phyloP scores from a whole-genome alignment of 306 rosid genomes.

The barrel medic (Medicago truncatula) region DNA sequence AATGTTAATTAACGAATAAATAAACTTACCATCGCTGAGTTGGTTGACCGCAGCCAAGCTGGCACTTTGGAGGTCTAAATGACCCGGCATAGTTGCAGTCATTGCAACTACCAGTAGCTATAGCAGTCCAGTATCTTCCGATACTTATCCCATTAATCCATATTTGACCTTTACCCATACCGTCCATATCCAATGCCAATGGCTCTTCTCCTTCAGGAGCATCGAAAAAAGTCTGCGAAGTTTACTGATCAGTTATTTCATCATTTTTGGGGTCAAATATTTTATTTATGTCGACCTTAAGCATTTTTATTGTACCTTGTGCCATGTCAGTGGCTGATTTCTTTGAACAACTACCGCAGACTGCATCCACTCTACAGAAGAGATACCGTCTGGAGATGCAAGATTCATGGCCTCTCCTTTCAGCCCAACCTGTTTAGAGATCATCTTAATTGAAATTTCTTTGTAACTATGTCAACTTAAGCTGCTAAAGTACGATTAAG shows the following conservation, averaged over 20 bases:
- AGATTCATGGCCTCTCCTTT: conserved; percentile 98
- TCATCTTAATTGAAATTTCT: conserved; percentile 31
- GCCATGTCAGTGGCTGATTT: conserved; percentile 95
- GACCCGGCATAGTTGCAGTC: conserved; percentile 76
- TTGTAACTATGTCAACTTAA: conserved; percentile 2
- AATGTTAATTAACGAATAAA: conserved; percentile 37
- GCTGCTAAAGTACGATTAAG: conserved; percentile 36
- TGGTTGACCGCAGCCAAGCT: conserved; percentile 89
- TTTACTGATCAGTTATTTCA: conserved; percentile 31
- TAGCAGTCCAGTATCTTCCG: conserved; percentile 97
- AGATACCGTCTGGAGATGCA: conserved; percentile 69
- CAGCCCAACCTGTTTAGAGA: conserved; percentile 76
- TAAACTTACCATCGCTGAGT: conserved; percentile 87
- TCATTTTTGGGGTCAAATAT: conserved; percentile 9
- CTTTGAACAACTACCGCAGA: conserved; percentile 68
- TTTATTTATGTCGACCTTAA: conserved; percentile 19
- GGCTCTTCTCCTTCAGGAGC: conserved; percentile 93
- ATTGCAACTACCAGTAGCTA: conserved; percentile 75
- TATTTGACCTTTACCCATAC: conserved; percentile 99
- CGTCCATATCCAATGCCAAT: conserved; percentile 91
- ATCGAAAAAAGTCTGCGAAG: conserved; percentile 71
- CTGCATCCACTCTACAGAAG: conserved; percentile 87
- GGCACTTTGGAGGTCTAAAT: conserved; percentile 87
- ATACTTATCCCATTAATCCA: conserved; percentile 95
- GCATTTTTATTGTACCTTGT: conserved; percentile 64